Percentiles rank a stretch among this genome's conserved stretches.
Evolutionary conservation across 768 basidiomycete genomes (phyloP).

Genomic region (Chalciporus piperatus): DNA sequence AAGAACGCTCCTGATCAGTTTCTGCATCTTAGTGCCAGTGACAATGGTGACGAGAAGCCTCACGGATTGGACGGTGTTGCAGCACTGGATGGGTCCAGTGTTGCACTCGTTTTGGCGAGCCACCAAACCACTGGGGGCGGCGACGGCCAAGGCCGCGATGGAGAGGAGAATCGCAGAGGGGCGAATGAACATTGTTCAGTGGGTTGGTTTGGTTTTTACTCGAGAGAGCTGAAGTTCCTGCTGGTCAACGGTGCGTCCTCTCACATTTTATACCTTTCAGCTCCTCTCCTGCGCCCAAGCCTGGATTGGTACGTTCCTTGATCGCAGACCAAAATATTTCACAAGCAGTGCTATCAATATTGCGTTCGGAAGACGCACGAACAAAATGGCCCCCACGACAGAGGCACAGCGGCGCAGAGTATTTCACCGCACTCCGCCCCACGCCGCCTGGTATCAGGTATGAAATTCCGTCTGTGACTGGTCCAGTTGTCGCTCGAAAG

Average conservation of each 20-base stretch:
- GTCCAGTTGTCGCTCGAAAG: no score
- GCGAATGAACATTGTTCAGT: slow-evolving; percentile 4
- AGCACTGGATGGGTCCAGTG: slow-evolving; percentile 34
- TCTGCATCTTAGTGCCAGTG: background rate
- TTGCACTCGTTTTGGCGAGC: slow-evolving; percentile 30
- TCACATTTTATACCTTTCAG: background rate
- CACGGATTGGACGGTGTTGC: background rate
- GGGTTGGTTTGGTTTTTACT: background rate
- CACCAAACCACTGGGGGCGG: slow-evolving; percentile 3
- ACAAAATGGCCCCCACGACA: background rate
- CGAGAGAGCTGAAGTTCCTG: background rate
- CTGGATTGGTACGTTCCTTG: background rate
- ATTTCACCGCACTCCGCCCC: background rate
- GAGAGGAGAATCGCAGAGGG: slow-evolving; percentile 1
- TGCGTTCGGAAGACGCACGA: background rate
- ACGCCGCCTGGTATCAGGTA: no score
- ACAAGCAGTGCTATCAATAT: background rate
- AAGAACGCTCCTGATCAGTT: no score
- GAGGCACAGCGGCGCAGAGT: background rate
- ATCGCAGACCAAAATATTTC: background rate
- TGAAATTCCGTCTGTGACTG: no score
- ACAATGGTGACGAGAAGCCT: background rate
- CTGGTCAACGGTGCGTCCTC: background rate
- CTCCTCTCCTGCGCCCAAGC: background rate
- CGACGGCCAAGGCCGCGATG: slow-evolving; percentile 7